Base-by-base conservation (phyloP, 306 rosid genomes). In the Trifolium pratense region DNA sequence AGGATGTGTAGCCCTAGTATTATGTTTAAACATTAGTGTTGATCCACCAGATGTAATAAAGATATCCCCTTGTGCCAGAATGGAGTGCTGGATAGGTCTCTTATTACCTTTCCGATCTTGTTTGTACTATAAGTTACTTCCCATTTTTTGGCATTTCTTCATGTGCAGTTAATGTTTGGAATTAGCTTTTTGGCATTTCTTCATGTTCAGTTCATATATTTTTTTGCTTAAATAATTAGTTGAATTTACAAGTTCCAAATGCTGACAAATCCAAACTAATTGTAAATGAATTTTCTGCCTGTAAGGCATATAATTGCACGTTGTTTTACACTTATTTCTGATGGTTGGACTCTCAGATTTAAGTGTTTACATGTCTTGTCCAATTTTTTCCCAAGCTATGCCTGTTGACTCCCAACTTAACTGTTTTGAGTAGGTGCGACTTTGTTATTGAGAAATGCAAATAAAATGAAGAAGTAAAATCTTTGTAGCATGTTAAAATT, bases 51-150 rank as follows among this genome's bases (percentile, higher is more conserved):
- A 95, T 87, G 96, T 95, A 63, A 92, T 95, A 85, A 95, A 95
- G 88, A 95, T 95, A 77, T 87, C 97, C 68, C 97, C 99, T 64
- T 92, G 99, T 82, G 99, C 97, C 83, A 86, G 99, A 87, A 95
- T 95, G 97, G 99, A 95, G 96, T 95, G 97, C 93, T 92, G 97
- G 99, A 95, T 92, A 92, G 99, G 99, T 95, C 84, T 87, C 83
- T 83, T 84, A 65, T 83, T 58, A 68, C 60, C 71, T 66, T 74
- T 61, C 71, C 53, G 39, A 80, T 70, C 71, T 82, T 58, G 10
- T 71, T 43, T 57, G 39, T 75, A 49, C 69, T 18, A 15, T 34
- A 60, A 25, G 52, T 67, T 67, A 59, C 56, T 68, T 63, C 37
- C 12, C 43, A 26, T n/a, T 17, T 45, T 69, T 76, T 37, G 78